Conservation (phyloP, 306 rosid genomes). For the Abrus pulchellus region DNA sequence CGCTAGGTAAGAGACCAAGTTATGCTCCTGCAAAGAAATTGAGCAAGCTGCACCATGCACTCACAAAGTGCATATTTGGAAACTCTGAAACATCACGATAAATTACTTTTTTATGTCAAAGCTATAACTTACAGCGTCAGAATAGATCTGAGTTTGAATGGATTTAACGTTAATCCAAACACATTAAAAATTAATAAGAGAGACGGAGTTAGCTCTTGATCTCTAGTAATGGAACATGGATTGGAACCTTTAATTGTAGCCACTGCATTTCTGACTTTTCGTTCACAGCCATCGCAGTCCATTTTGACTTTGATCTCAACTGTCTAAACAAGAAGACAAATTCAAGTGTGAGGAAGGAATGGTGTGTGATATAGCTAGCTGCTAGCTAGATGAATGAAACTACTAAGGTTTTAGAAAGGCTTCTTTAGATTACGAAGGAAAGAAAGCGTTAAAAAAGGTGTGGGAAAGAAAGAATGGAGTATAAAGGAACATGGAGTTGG, state of each 20-base stretch:
- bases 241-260: conserved; percentile 76
- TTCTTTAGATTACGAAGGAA: neutral
- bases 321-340: conserved; percentile 58
- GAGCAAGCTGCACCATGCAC: no score
- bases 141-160: no score
- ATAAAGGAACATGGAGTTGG: neutral
- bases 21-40: neutral
- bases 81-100: no score
- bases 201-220: neutral
- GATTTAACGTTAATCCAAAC: no score
- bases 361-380: neutral
- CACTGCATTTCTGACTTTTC: conserved; percentile 78
- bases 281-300: conserved; percentile 97
- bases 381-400: neutral
- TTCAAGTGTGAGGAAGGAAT: neutral
- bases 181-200: neutral
- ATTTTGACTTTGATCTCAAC: conserved; percentile 89
- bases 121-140: no score
- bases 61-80: no score
- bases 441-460: neutral
- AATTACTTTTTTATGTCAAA: no score
- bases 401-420: neutral
- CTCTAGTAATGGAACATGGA: neutral
- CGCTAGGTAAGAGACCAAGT: neutral
- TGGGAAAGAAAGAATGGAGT: neutral